A percentile compares a stretch with the other conserved stretches of the same genome.
Conservation (phyloP, 139 green algal genomes). For the Mesostigma viride region DNA sequence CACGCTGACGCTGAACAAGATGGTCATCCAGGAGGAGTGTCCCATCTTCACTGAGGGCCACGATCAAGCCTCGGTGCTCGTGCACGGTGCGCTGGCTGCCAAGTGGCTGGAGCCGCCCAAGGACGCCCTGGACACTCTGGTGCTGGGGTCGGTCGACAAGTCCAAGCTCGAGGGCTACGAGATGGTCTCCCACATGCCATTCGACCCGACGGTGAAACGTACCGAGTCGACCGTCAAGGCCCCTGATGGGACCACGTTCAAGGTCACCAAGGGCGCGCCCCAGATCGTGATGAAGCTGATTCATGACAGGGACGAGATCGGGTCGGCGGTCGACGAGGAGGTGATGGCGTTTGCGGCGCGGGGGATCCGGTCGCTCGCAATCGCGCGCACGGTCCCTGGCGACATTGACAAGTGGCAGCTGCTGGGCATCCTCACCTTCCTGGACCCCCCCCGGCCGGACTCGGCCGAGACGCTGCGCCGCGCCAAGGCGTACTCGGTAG, state of each 20-base stretch:
- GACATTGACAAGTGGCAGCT: constrained; percentile 43
- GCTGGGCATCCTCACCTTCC: constrained; percentile 66
- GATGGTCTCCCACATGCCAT: too few relatives aligned
- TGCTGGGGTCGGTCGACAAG: constrained; percentile 40
- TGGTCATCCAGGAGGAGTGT: too few relatives aligned
- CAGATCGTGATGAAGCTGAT: constrained; percentile 39
- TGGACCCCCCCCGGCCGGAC: constrained; percentile 70
- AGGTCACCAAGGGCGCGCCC: constrained; percentile 61
- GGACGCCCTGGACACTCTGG: constrained; percentile 70
- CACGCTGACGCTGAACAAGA: too few relatives aligned
- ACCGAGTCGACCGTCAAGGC: constrained; percentile 52
- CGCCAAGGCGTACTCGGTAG: constrained; percentile 58
- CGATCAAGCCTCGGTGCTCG: not conserved
- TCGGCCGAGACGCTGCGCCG: constrained; percentile 67
- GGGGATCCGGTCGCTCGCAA: constrained; percentile 60
- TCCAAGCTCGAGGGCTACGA: constrained; percentile 53
- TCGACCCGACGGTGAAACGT: constrained; percentile 62
- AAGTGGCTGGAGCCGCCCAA: too few relatives aligned
- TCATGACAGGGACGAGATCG: constrained; percentile 34
- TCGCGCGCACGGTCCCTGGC: constrained; percentile 26
- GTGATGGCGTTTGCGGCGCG: constrained; percentile 50
- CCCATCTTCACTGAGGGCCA: too few relatives aligned
- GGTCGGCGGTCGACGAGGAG: constrained; percentile 34
- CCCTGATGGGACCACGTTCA: constrained; percentile 51
- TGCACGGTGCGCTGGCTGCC: constrained; percentile 45